phyloP scores from a whole-genome alignment of 768 basidiomycete genomes.

The Coprinellus micaceus region DNA sequence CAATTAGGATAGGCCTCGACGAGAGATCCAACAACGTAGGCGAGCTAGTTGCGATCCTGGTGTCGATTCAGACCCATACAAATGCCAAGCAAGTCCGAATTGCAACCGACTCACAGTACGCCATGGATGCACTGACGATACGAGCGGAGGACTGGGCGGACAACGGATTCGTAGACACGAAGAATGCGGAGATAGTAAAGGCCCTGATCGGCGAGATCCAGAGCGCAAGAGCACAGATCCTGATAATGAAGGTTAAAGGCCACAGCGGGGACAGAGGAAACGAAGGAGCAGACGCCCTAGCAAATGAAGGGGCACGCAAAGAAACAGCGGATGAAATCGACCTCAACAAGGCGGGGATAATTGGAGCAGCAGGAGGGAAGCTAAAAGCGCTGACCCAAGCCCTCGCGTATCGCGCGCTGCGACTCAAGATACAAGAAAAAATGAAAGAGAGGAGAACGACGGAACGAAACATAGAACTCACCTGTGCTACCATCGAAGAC shows the following conservation, averaged over 20 bases:
- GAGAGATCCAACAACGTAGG: conserved; percentile 19
- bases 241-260: conserved; percentile 14
- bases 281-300: conserved; percentile 15
- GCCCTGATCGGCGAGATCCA: background rate
- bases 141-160: conserved; percentile 7
- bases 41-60: conserved; percentile 9
- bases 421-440: background rate
- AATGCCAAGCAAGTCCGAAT: background rate
- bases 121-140: conserved; percentile 12
- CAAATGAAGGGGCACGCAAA: conserved; percentile 6
- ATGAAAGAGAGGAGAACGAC: background rate
- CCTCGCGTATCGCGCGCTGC: background rate
- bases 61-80: background rate
- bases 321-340: background rate
- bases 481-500: background rate
- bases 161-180: conserved; percentile 7
- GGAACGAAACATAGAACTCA: background rate
- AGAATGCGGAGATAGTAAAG: background rate
- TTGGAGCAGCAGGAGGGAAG: background rate
- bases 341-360: background rate
- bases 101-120: conserved; percentile 14
- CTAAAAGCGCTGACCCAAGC: background rate
- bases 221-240: background rate
- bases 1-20: background rate
- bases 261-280: conserved; percentile 14